Evolutionary conservation across 2,329 filamentous ascomycete species (phyloP).

Genomic region (Fusarium sterilihyphosum): DNA sequence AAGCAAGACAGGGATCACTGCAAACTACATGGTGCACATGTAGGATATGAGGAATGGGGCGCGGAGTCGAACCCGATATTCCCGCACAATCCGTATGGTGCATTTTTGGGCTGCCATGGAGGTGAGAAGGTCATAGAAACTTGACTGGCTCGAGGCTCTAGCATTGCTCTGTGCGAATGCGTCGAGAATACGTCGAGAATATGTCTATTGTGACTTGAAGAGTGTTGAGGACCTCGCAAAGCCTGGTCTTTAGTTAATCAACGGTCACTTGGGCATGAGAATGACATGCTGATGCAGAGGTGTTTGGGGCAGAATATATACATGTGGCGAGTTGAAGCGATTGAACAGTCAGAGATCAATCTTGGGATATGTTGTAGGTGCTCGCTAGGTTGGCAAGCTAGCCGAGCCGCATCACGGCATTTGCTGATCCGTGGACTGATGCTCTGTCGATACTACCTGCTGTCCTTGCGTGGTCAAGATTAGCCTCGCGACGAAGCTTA

Average conservation of each 20-base stretch:
- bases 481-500: not conserved
- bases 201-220: not conserved
- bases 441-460: not conserved
- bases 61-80: constrained; percentile 7
- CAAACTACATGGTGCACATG: constrained; percentile 3
- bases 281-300: not conserved
- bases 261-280: not conserved
- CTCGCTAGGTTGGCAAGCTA: not conserved
- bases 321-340: not conserved
- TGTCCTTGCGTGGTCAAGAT: not conserved
- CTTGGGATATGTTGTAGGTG: not conserved
- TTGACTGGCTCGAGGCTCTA: not conserved
- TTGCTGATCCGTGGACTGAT: constrained; percentile 17
- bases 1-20: constrained; percentile 22
- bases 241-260: not conserved
- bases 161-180: not conserved
- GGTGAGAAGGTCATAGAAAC: not conserved
- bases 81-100: constrained; percentile 3
- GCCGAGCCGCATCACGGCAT: constrained; percentile 7
- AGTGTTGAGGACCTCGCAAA: not conserved
- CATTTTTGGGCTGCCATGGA: constrained; percentile 1
- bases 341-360: not conserved
- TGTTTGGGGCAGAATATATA: not conserved
- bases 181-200: no score
- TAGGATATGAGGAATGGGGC: constrained; percentile 6